Percentiles rank a stretch among this genome's conserved stretches.
Conservation (phyloP, 495 filamentous ascomycete genomes). For the Polyplosphaeria fusca region DNA sequence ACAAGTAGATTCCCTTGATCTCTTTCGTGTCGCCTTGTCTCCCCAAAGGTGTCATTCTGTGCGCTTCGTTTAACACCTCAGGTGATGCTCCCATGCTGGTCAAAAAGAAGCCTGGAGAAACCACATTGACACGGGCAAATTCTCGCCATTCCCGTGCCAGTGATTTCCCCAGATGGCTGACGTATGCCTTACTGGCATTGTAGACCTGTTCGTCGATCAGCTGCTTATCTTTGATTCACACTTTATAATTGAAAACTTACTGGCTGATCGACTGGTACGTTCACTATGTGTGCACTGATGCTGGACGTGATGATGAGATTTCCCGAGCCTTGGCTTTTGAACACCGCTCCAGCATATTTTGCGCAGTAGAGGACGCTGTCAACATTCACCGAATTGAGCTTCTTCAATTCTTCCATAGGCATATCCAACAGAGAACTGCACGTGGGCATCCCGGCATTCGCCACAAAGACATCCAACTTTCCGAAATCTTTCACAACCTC, state of each 20-base stretch:
- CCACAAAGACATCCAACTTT: slow-evolving; percentile 50
- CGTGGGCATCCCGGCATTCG: slow-evolving; percentile 53
- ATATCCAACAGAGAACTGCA: slow-evolving; percentile 51
- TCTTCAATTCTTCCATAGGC: slow-evolving; percentile 48
- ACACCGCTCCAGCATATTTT: slow-evolving; percentile 40
- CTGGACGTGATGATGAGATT: slow-evolving; percentile 41
- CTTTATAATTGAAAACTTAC: slow-evolving; percentile 6
- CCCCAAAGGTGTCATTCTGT: slow-evolving; percentile 38
- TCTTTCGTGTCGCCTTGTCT: slow-evolving; percentile 42
- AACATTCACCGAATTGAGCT: slow-evolving; percentile 37
- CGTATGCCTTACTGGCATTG: slow-evolving; percentile 37
- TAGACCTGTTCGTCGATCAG: slow-evolving; percentile 26
- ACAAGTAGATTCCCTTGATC: slow-evolving; percentile 39
- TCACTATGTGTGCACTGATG: slow-evolving; percentile 40
- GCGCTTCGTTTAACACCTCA: slow-evolving; percentile 40
- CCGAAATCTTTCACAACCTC: slow-evolving; percentile 47
- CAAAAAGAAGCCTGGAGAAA: slow-evolving; percentile 36
- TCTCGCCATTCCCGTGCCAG: slow-evolving; percentile 40
- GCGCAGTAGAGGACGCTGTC: slow-evolving; percentile 39
- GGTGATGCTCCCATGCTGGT: slow-evolving; percentile 41
- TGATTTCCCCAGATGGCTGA: slow-evolving; percentile 38
- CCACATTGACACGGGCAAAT: slow-evolving; percentile 37
- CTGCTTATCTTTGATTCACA: background rate
- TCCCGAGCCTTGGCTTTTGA: slow-evolving; percentile 38
- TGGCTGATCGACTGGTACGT: slow-evolving; percentile 39